Evolutionary conservation across 805 yeast genomes (phyloP).

Genomic region (Cyberlindnera mycetangii): DNA sequence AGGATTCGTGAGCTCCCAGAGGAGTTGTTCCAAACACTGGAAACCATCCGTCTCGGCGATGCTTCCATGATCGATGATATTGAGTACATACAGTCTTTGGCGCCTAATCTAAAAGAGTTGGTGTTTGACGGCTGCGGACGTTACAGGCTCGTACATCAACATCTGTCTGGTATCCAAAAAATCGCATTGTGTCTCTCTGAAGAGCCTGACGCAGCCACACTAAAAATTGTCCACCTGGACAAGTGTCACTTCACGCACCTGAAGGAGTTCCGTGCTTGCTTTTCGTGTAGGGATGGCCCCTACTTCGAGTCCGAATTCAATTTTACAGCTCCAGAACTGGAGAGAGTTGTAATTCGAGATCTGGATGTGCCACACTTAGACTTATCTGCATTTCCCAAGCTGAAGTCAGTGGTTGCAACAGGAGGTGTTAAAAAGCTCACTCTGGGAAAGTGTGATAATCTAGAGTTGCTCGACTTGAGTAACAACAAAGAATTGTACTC

Average conservation of each 20-base stretch:
- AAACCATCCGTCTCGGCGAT: background rate
- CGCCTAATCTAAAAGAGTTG: background rate
- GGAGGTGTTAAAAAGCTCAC: background rate
- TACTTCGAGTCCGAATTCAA: background rate
- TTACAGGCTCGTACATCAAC: background rate
- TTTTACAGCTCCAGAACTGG: background rate
- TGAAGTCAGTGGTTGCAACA: background rate
- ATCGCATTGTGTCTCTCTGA: background rate
- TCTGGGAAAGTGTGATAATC: background rate
- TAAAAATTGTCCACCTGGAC: background rate
- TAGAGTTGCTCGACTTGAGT: background rate
- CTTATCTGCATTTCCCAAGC: background rate
- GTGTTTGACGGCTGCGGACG: background rate
- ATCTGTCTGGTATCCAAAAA: background rate
- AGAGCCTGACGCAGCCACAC: background rate
- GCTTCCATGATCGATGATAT: background rate
- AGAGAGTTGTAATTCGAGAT: background rate
- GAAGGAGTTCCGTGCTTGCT: background rate
- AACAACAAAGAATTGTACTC: background rate
- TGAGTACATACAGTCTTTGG: background rate
- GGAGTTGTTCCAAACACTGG: background rate
- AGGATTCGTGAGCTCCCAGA: background rate
- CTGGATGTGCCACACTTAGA: background rate
- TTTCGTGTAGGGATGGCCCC: background rate
- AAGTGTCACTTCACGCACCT: background rate